phyloP scores from a whole-genome alignment of 2,329 filamentous ascomycete genomes.

The Lithohypha guttulata region DNA sequence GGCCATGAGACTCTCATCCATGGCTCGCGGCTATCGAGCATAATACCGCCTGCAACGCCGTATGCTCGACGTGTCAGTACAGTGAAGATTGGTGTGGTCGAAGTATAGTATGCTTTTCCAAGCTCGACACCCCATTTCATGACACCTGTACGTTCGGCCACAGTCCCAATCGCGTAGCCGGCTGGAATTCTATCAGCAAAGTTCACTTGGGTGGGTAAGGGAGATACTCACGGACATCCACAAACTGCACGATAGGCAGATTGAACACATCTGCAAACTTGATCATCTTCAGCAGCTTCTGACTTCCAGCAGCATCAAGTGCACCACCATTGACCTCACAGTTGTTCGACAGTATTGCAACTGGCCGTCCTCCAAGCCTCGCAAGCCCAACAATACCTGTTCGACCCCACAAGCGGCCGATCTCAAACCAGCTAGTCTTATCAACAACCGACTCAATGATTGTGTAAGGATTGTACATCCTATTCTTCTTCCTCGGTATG shows the following conservation, averaged over 20 bases:
- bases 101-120: constrained; percentile 51
- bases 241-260: constrained; percentile 51
- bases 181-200: constrained; percentile 26
- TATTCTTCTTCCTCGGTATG: constrained; percentile 46
- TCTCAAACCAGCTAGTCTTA: constrained; percentile 49
- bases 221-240: constrained; percentile 43
- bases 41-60: constrained; percentile 54
- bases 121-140: constrained; percentile 56
- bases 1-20: constrained; percentile 54
- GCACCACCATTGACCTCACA: constrained; percentile 53
- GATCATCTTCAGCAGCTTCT: constrained; percentile 50
- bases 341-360: constrained; percentile 51
- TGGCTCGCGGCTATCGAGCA: constrained; percentile 53
- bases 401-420: constrained; percentile 51
- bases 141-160: constrained; percentile 51
- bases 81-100: constrained; percentile 52
- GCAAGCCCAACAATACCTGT: constrained; percentile 53
- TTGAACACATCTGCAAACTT: constrained; percentile 58
- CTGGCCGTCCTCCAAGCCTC: constrained; percentile 44
- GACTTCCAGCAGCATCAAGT: constrained; percentile 48
- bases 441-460: constrained; percentile 51
- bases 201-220: neutral
- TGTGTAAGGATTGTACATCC: constrained; percentile 50
- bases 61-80: constrained; percentile 52
- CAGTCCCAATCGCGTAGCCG: constrained; percentile 53